These are phyloP conservation scores for Jatropha multifida DNA, from an alignment of 441 rosid genomes.

Conservation along the genomic window DNA sequence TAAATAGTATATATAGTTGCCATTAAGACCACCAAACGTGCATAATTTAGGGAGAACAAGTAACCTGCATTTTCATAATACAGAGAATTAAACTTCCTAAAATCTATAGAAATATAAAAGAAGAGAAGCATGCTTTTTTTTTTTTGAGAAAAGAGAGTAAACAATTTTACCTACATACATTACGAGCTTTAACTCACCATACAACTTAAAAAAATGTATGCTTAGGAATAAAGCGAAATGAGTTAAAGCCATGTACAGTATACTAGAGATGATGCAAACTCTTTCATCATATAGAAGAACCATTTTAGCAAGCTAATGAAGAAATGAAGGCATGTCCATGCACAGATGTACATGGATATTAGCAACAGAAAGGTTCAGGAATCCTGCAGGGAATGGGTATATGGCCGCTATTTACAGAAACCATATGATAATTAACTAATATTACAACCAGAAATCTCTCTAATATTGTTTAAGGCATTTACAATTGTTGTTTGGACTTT, in stretches of 20 bases:
- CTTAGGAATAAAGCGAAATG: neutral
- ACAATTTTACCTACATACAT: neutral
- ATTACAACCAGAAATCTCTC: neutral
- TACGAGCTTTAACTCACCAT: conserved; percentile 2
- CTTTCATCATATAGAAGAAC: neutral
- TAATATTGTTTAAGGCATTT: neutral
- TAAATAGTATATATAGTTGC: conserved; percentile 72
- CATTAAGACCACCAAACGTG: conserved; percentile 80
- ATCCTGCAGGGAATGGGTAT: neutral
- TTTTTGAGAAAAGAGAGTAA: neutral
- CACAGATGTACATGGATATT: neutral
- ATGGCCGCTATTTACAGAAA: neutral
- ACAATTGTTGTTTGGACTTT: no score
- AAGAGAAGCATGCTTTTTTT: no score
- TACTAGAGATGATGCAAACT: neutral
- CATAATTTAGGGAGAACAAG: conserved; percentile 89
- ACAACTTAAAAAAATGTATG: neutral
- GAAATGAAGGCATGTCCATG: neutral
- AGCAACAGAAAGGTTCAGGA: neutral
- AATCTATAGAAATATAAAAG: neutral
- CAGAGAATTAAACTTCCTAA: conserved; percentile 21
- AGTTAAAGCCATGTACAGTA: neutral
- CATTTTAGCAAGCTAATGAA: neutral
- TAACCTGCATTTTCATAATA: conserved; percentile 62
- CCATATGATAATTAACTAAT: neutral